Conservation (phyloP, 2,329 filamentous ascomycete genomes). For the Dactylellina haptotyla region DNA sequence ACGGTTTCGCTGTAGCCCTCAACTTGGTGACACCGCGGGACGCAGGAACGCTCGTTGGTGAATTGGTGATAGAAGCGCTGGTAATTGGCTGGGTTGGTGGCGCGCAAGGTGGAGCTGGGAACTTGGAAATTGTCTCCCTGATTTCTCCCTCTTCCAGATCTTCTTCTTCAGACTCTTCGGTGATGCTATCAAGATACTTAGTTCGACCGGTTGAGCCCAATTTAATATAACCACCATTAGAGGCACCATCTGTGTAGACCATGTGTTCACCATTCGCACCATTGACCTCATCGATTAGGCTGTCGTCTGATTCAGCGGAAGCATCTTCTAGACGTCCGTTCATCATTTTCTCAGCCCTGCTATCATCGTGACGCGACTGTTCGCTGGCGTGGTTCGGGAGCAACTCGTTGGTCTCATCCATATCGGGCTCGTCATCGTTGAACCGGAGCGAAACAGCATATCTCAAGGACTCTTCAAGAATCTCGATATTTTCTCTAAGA, state of each 20-base stretch:
- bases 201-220: slow-evolving; percentile 18
- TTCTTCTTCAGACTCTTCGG: slow-evolving; percentile 51
- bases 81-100: not conserved
- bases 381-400: slow-evolving; percentile 11
- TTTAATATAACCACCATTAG: slow-evolving; percentile 27
- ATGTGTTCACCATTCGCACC: slow-evolving; percentile 29
- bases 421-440: slow-evolving; percentile 7
- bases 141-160: slow-evolving; percentile 9
- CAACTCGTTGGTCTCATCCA: slow-evolving; percentile 16
- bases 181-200: slow-evolving; percentile 48
- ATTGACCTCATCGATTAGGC: slow-evolving; percentile 50
- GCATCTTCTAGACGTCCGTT: slow-evolving; percentile 50
- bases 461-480: slow-evolving; percentile 47
- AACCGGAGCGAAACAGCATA: slow-evolving; percentile 38
- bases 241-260: slow-evolving; percentile 46
- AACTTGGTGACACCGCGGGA: slow-evolving; percentile 32
- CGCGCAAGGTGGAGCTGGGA: slow-evolving; percentile 4
- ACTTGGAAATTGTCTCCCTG: slow-evolving; percentile 10
- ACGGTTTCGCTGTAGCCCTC: slow-evolving; percentile 46
- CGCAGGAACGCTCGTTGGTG: slow-evolving; percentile 7
- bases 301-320: slow-evolving; percentile 40
- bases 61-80: not conserved
- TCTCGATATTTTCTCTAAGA: slow-evolving; percentile 44
- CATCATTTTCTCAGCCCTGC: slow-evolving; percentile 49
- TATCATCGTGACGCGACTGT: slow-evolving; percentile 30